Conservation (phyloP, 1,284 basidiomycete genomes). For the Malassezia restricta region DNA sequence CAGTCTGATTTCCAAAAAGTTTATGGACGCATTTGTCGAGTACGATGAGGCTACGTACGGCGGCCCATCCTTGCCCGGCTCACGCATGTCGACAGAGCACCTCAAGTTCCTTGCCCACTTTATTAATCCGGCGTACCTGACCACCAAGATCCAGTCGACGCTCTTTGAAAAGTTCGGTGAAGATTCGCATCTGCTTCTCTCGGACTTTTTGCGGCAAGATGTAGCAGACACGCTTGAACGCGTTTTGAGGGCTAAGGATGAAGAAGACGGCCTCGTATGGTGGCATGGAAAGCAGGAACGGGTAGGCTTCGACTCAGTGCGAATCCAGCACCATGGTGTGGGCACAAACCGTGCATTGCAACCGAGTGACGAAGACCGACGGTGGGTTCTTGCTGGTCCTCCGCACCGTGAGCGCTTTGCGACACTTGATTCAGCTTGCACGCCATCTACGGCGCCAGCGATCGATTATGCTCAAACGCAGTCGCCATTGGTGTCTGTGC, state of each 20-base stretch:
- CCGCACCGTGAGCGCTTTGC: conserved; percentile 90
- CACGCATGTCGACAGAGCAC: conserved; percentile 29
- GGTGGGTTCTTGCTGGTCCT: conserved; percentile 69
- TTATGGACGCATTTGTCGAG: conserved; percentile 55
- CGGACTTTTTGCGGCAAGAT: conserved; percentile 38
- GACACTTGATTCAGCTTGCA: conserved; percentile 45
- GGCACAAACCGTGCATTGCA: conserved; percentile 15
- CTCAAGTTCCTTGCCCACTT: conserved; percentile 51
- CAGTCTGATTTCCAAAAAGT: conserved; percentile 56
- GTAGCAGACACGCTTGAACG: conserved; percentile 30
- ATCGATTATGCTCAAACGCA: conserved; percentile 9
- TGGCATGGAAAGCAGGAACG: conserved; percentile 24
- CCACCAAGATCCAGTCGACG: conserved; percentile 64
- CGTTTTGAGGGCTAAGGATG: conserved; percentile 51
- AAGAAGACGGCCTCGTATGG: conserved; percentile 50
- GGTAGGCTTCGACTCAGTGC: conserved; percentile 13
- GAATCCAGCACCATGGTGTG: conserved; percentile 30
- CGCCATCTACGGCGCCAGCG: conserved; percentile 18
- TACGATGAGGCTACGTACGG: conserved; percentile 21
- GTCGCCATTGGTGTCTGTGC: conserved; percentile 19
- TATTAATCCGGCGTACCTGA: conserved; percentile 81
- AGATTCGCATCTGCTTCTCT: conserved; percentile 67
- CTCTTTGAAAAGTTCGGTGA: conserved; percentile 71
- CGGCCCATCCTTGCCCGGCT: conserved; percentile 34
- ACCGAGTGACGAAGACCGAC: conserved; percentile 15